These are phyloP conservation scores for Escallonia herrerae DNA, from an alignment of 129 eudicot genomes.

Conservation along the genomic window DNA sequence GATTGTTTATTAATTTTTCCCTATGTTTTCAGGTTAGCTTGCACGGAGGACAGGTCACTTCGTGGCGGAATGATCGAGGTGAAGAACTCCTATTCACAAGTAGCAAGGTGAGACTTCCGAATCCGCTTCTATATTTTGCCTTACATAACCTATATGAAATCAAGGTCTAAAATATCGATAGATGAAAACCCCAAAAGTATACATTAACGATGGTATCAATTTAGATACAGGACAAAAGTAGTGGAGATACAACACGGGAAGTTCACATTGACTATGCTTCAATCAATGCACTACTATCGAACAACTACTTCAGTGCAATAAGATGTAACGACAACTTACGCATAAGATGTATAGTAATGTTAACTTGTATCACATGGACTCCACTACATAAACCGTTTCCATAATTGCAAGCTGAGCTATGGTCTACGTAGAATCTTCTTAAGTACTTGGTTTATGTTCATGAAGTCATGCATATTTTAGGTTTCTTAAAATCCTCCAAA, in stretches of 20 bases:
- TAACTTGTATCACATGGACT: too few species aligned
- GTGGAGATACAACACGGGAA: not conserved
- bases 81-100: slow-evolving; percentile 88
- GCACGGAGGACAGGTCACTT: slow-evolving; percentile 83
- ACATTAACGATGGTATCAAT: not conserved
- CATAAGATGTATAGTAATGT: too few species aligned
- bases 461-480: too few species aligned
- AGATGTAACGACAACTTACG: too few species aligned
- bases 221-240: not conserved
- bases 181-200: not conserved
- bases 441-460: too few species aligned
- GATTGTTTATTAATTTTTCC: not conserved
- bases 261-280: not conserved
- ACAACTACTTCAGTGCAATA: too few species aligned
- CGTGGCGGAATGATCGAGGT: slow-evolving; percentile 86
- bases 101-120: slow-evolving; percentile 50
- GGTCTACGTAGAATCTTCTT: too few species aligned
- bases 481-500: too few species aligned
- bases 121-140: not conserved
- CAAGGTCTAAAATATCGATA: not conserved
- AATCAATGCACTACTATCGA: too few species aligned
- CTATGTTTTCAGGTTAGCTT: slow-evolving; percentile 55
- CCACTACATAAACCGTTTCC: too few species aligned
- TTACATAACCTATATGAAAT: not conserved
- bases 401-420: too few species aligned